Evolutionary conservation across 2,329 filamentous ascomycete genomes (phyloP), one percentile per base, ranked within the genome.

Genomic region (Penicillium sp.): DNA sequence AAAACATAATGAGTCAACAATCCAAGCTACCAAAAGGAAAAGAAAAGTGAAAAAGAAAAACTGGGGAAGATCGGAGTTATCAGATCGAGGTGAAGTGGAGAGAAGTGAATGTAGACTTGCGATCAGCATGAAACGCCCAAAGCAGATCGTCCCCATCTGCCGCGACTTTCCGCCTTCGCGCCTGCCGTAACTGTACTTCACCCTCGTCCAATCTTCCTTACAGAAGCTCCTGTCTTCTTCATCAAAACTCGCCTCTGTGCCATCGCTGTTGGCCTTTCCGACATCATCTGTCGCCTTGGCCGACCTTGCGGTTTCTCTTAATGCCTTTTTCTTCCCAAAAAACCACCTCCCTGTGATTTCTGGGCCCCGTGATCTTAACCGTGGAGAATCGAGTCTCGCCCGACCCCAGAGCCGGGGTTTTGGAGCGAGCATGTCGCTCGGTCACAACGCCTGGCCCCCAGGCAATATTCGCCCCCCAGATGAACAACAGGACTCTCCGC

Each of bases 381-480:
- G 76, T 76, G 75, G 76, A 78, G 75, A 69, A 74, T 70, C 71
- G 68, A 72, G 69, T 73, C 74, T 74, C 72, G 69, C 72, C 73
- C 74, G 70, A 74, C 74, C 52, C 74, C 71, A 76, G 69, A 72
- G 71, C 69, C 71, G 76, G 76, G 76, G 76, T 74, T 73, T 77
- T 71, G 70, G 74, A 73, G 74, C 74, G 76, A 76, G 77, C 75
- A 89, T 89, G 86, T 87, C 87, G 75, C 79, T 87, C 78, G 79
- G 82, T 76, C 87, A 87, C 78, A 85, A 87, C 79, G 78, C 83
- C 81, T 90, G 88, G 87, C 81, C 85, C 67, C 82, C 85, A 67
- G 80, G 81, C 61, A 77, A 82, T 69, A 79, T 85, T 61, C 83
- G 83, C 64, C 82, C 81, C 71, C 79, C 83, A 68, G 87, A 90